A percentile compares a stretch with the other conserved stretches of the same genome.
phyloP scores from a whole-genome alignment of 2,329 filamentous ascomycete genomes.

The Aspergillus fijiensis region DNA sequence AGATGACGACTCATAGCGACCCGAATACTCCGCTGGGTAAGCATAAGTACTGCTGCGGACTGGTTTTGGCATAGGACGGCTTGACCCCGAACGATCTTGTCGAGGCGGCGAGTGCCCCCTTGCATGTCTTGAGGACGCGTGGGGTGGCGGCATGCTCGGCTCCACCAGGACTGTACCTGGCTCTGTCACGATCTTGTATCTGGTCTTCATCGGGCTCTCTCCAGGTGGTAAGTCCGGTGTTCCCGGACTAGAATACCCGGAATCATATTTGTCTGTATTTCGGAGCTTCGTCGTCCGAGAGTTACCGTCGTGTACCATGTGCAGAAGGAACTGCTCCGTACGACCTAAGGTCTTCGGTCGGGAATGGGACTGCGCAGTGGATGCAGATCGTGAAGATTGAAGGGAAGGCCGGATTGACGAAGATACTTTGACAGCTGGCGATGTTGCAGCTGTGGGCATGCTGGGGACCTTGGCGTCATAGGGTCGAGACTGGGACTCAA shows the following conservation, averaged over 20 bases:
- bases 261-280: conserved; percentile 40
- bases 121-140: conserved; percentile 27
- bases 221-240: conserved; percentile 42
- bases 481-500: conserved; percentile 24
- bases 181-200: conserved; percentile 34
- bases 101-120: conserved; percentile 31
- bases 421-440: conserved; percentile 32
- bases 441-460: conserved; percentile 38
- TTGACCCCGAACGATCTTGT: conserved; percentile 20
- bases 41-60: conserved; percentile 30
- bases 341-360: conserved; percentile 28
- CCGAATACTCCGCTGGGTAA: conserved; percentile 24
- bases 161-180: conserved; percentile 32
- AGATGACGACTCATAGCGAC: conserved; percentile 23
- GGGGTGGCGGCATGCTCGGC: conserved; percentile 19
- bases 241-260: conserved; percentile 47
- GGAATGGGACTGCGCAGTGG: conserved; percentile 29
- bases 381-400: conserved; percentile 31
- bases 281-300: conserved; percentile 39
- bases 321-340: conserved; percentile 27
- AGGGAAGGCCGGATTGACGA: conserved; percentile 31
- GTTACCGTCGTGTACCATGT: conserved; percentile 28
- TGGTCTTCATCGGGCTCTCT: conserved; percentile 33
- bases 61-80: conserved; percentile 24
- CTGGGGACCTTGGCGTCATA: conserved; percentile 33